Conservation (phyloP, 177 flowering plant genomes). For the Telopea speciosissima region DNA sequence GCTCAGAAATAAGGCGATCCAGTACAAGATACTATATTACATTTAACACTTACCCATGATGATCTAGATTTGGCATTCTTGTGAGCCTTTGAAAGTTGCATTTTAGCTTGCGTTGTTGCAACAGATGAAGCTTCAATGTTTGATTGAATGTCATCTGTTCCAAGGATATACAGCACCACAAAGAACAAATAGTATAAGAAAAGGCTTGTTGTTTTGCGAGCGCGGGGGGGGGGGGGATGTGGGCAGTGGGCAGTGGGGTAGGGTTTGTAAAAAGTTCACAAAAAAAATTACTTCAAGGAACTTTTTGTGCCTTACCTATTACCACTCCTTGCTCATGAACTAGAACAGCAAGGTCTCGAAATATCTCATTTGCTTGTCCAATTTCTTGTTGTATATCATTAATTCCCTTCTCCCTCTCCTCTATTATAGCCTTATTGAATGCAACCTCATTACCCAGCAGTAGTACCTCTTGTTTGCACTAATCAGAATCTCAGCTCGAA, state of each 20-base stretch:
- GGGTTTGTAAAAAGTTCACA: not conserved
- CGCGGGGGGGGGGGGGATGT: not conserved
- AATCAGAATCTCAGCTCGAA: slow-evolving; percentile 7
- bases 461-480: slow-evolving; percentile 54
- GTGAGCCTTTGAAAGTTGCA: slow-evolving; percentile 54
- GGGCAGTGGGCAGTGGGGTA: too few species aligned
- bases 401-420: slow-evolving; percentile 72
- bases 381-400: slow-evolving; percentile 59
- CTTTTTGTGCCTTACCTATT: slow-evolving; percentile 61
- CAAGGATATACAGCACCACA: not conserved
- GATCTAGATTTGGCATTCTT: slow-evolving; percentile 51
- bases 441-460: slow-evolving; percentile 60
- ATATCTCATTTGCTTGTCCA: slow-evolving; percentile 62
- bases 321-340: slow-evolving; percentile 67
- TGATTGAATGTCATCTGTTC: slow-evolving; percentile 60
- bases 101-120: slow-evolving; percentile 49
- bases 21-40: not conserved
- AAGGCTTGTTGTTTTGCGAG: not conserved
- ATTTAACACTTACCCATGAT: slow-evolving; percentile 49
- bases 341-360: slow-evolving; percentile 75
- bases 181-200: not conserved
- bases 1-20: not conserved
- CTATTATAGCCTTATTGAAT: slow-evolving; percentile 78
- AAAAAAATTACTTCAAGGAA: slow-evolving; percentile 2
- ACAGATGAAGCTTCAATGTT: slow-evolving; percentile 48